A percentile compares a stretch with the other conserved stretches of the same genome.
Conservation (phyloP, 73 alveolate species). For the Tetrahymena malaccensis region DNA sequence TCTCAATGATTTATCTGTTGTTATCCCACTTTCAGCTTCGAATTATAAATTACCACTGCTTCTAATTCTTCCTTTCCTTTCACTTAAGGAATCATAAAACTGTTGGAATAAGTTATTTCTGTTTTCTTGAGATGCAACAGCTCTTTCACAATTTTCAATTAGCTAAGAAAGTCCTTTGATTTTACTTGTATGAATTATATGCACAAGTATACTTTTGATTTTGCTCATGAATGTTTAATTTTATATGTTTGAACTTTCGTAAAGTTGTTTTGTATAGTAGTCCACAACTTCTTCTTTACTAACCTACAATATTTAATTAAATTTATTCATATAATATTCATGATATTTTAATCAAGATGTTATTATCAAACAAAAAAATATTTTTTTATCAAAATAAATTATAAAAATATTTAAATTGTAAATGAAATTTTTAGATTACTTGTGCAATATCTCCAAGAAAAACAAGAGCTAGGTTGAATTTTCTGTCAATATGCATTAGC, state of each 20-base stretch:
- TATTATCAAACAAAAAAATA: not conserved
- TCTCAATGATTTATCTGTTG: not conserved
- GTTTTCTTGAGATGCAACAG: not conserved
- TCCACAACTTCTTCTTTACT: not conserved
- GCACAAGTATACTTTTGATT: not conserved
- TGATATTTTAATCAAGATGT: too few relatives aligned
- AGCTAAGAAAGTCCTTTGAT: not conserved
- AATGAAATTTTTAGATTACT: too few relatives aligned
- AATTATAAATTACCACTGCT: not conserved
- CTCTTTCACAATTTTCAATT: not conserved
- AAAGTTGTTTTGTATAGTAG: not conserved
- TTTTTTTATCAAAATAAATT: not conserved
- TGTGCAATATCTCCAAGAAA: not conserved
- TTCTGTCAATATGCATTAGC: not conserved
- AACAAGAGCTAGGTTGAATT: not conserved
- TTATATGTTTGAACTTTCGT: not conserved
- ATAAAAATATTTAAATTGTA: too few relatives aligned
- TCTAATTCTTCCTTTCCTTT: not conserved
- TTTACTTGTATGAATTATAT: not conserved
- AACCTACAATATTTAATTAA: not conserved
- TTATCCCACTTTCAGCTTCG: not conserved
- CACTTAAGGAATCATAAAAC: not conserved
- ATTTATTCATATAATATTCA: too few relatives aligned
- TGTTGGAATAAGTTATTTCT: not conserved
- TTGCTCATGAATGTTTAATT: not conserved